Conservation (phyloP, 176 grass and related monocot species). For the Ampelocalamus luodianensis region DNA sequence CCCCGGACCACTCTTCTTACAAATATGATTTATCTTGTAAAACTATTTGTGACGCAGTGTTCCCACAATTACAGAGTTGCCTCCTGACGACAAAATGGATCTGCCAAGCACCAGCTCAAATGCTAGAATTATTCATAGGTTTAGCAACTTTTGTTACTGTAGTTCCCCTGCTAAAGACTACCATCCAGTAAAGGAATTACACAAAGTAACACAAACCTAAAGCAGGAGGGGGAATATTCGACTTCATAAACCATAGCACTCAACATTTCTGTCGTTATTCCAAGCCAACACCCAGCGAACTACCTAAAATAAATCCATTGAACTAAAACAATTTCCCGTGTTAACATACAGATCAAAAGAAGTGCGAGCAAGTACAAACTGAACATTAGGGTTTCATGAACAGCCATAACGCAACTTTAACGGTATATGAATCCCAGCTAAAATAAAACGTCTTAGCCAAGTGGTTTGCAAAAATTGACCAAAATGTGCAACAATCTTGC, state of each 20-base stretch:
- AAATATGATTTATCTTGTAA: neutral
- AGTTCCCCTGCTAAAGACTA: neutral
- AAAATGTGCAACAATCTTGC: neutral
- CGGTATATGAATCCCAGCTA: neutral
- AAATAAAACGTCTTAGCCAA: neutral
- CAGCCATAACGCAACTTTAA: neutral
- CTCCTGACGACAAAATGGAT: neutral
- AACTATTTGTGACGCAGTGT: neutral
- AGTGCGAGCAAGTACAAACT: neutral
- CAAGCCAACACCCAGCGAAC: neutral
- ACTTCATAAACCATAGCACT: neutral
- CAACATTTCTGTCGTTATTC: neutral
- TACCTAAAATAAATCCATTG: neutral
- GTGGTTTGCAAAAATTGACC: neutral
- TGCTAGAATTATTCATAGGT: neutral
- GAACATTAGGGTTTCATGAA: neutral
- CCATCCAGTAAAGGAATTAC: neutral
- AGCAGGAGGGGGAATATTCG: neutral
- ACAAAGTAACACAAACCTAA: neutral
- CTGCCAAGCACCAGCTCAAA: neutral
- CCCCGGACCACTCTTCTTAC: neutral
- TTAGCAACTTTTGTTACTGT: neutral
- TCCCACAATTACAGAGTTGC: neutral
- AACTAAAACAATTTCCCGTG: neutral
- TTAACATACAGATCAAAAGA: neutral